These are phyloP conservation scores for Trichoderma pleuroti DNA, from an alignment of 2,329 filamentous ascomycete genomes.

Conservation along the genomic window DNA sequence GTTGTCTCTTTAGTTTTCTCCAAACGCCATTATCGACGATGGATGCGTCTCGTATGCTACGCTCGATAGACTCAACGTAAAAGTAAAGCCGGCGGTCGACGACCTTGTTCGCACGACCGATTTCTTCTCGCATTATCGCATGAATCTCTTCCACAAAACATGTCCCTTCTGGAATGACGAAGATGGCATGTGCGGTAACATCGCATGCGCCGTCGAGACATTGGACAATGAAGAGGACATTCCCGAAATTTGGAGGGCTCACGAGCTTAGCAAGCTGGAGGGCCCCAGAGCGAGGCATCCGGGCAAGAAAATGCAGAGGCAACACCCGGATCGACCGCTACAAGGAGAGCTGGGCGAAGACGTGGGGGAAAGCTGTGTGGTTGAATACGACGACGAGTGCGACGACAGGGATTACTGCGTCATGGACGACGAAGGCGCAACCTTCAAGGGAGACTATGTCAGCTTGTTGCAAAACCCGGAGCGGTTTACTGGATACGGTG, in stretches of 20 bases:
- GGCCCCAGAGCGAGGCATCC: conserved; percentile 90
- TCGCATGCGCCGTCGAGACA: conserved; percentile 92
- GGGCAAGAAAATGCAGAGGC: conserved; percentile 66
- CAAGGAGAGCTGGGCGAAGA: conserved; percentile 78
- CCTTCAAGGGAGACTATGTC: conserved; percentile 91
- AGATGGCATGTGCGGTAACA: conserved; percentile 92
- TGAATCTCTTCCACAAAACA: conserved; percentile 90
- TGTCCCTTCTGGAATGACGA: conserved; percentile 97
- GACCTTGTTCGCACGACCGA: conserved; percentile 84
- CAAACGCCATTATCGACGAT: conserved; percentile 84
- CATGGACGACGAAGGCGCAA: conserved; percentile 85
- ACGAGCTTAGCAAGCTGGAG: conserved; percentile 86
- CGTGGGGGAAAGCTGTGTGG: conserved; percentile 92
- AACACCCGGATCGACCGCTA: conserved; percentile 69
- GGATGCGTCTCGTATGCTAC: conserved; percentile 91
- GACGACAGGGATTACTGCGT: conserved; percentile 97
- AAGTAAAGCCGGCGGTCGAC: conserved; percentile 71
- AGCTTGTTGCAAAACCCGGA: conserved; percentile 91
- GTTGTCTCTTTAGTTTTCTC: conserved; percentile 65
- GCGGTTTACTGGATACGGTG: conserved; percentile 89
- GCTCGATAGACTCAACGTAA: conserved; percentile 77
- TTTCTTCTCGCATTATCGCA: conserved; percentile 95
- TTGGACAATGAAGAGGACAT: conserved; percentile 95
- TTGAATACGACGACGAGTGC: conserved; percentile 96
- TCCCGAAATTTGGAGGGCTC: conserved; percentile 83